A percentile compares a stretch with the other conserved stretches of the same genome.
Evolutionary conservation across 805 yeast species (phyloP).

Genomic region (Suhomyces emberorum): DNA sequence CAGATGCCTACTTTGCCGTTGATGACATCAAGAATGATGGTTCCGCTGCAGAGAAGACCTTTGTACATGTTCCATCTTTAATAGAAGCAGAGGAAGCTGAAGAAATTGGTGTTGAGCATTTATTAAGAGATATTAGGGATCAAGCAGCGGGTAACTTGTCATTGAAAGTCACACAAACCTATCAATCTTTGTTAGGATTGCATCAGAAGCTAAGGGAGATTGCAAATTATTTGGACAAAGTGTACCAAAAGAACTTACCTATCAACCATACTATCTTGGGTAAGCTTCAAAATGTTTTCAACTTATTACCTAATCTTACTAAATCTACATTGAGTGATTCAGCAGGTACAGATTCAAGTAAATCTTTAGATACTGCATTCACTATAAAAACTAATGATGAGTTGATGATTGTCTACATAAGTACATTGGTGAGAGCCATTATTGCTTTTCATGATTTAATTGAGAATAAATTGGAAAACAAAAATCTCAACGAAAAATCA

Average conservation of each 20-base stretch:
- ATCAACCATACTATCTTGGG: conserved; percentile 88
- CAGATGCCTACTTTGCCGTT: conserved; percentile 89
- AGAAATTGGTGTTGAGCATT: conserved; percentile 97
- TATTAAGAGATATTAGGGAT: conserved; percentile 89
- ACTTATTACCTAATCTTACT: conserved; percentile 78
- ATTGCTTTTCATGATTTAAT: conserved; percentile 95
- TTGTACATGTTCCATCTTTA: conserved; percentile 86
- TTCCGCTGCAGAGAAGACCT: conserved; percentile 85
- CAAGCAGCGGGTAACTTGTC: conserved; percentile 95
- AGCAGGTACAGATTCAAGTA: conserved; percentile 25
- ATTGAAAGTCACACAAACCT: conserved; percentile 80
- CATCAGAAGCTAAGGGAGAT: conserved; percentile 77
- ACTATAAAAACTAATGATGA: conserved; percentile 94
- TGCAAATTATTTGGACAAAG: conserved; percentile 71
- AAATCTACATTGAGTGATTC: conserved; percentile 10
- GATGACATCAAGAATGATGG: conserved; percentile 98
- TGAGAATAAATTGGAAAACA: conserved; percentile 90
- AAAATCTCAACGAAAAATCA: conserved; percentile 30
- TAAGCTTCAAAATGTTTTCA: conserved; percentile 90
- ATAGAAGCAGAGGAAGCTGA: conserved; percentile 99
- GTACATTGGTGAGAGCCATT: conserved; percentile 87
- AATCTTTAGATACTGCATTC: conserved; percentile 71
- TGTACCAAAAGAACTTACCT: conserved; percentile 69
- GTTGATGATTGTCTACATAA: conserved; percentile 87
- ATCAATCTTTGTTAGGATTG: conserved; percentile 82